Conservation (phyloP, 148 eudicot genomes). For the Polygonum aviculare region DNA sequence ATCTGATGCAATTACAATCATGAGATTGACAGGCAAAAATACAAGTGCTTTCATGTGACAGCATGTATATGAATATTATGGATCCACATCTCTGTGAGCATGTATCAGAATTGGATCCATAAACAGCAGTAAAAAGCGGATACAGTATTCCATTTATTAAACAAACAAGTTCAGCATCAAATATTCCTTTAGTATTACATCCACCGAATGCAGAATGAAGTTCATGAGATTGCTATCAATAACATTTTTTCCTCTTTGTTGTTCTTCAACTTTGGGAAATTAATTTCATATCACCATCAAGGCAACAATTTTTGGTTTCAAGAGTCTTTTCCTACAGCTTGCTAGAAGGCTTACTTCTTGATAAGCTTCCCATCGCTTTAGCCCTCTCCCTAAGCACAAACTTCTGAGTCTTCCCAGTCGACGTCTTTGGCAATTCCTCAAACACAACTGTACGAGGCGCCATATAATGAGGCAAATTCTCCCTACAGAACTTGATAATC, state of each 20-base stretch:
- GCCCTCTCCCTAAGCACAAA: conserved; percentile 53
- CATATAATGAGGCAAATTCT: conserved; percentile 51
- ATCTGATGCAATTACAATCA: not conserved
- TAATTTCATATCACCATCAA: not conserved
- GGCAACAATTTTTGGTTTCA: too few relatives aligned
- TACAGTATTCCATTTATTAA: not conserved
- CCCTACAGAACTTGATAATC: conserved; percentile 49
- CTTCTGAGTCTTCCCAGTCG: conserved; percentile 70
- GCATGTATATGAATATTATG: not conserved
- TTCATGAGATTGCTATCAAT: not conserved
- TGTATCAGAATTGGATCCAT: not conserved
- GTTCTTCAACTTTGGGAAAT: not conserved
- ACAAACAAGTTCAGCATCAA: not conserved
- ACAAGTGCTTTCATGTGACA: not conserved
- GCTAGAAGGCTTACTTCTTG: conserved; percentile 24
- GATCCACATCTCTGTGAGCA: not conserved
- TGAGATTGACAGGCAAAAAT: not conserved
- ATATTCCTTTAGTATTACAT: not conserved
- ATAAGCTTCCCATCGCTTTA: conserved; percentile 54
- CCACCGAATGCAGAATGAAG: not conserved
- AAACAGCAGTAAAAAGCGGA: not conserved
- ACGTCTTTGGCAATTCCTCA: conserved; percentile 60
- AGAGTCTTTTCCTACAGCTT: conserved; percentile 18
- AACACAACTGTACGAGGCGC: conserved; percentile 58
- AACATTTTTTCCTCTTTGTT: too few relatives aligned